These are phyloP conservation scores for Cubamyces lactineus DNA, from an alignment of 768 basidiomycete species.

Conservation along the genomic window DNA sequence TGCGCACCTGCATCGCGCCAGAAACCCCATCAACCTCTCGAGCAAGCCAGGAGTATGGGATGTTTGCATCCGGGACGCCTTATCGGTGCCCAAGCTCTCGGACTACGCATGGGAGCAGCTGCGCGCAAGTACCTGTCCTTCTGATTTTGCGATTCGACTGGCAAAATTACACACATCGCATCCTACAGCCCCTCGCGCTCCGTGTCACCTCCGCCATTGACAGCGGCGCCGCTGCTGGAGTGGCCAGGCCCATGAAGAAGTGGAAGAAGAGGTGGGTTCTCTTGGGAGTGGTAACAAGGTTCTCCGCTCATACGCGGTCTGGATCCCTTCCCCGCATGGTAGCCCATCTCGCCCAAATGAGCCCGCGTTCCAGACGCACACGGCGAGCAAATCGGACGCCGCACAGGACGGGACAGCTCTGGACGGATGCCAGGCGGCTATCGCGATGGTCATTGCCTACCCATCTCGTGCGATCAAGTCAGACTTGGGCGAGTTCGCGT, in stretches of 20 bases:
- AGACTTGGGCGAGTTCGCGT: conserved; percentile 10
- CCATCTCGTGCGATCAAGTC: neutral
- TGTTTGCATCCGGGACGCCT: conserved; percentile 10
- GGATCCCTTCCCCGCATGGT: conserved; percentile 2
- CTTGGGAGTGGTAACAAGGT: neutral
- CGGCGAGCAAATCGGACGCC: neutral
- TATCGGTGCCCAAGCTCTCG: conserved; percentile 4
- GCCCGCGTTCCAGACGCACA: neutral
- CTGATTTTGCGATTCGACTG: neutral
- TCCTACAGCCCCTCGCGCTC: conserved; percentile 16
- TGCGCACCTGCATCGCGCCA: neutral
- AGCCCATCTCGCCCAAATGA: neutral
- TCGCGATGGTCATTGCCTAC: conserved; percentile 16
- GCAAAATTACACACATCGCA: neutral
- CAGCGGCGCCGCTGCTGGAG: neutral
- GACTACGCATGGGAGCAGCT: conserved; percentile 19
- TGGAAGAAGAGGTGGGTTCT: conserved; percentile 16
- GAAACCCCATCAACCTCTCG: neutral
- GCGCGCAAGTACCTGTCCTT: conserved; percentile 16
- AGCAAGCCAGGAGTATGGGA: conserved; percentile 14
- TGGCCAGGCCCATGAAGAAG: conserved; percentile 13
- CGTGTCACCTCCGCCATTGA: conserved; percentile 8
- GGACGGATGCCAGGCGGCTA: conserved; percentile 1
- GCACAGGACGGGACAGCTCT: conserved; percentile 1
- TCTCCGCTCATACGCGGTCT: conserved; percentile 3